Percentiles rank a stretch among this genome's conserved stretches.
Evolutionary conservation across 1,139 yeast species (phyloP).

Genomic region (Suhomyces guaymorum): DNA sequence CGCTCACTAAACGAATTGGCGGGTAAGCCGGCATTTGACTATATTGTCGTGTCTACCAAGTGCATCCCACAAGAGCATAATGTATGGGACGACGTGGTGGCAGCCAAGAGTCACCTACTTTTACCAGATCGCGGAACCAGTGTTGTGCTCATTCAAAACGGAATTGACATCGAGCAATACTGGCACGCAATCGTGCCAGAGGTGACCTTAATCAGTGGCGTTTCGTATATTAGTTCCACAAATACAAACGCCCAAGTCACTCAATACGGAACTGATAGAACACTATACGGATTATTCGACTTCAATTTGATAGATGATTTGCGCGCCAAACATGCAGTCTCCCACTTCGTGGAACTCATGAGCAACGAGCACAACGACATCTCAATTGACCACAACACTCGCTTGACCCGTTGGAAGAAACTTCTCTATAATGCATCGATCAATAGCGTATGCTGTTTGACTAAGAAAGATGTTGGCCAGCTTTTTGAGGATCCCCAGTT

Average conservation of each 20-base stretch:
- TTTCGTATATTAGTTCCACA: conserved; percentile 66
- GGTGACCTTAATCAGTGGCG: conserved; percentile 54
- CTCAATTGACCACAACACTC: conserved; percentile 48
- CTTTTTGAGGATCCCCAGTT: conserved; percentile 21
- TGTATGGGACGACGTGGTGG: conserved; percentile 26
- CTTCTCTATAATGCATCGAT: conserved; percentile 67
- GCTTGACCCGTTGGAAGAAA: conserved; percentile 68
- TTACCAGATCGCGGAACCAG: conserved; percentile 33
- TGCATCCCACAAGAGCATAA: conserved; percentile 28
- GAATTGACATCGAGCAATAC: conserved; percentile 62
- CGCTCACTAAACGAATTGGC: conserved; percentile 27
- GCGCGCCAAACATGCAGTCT: conserved; percentile 25
- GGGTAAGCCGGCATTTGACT: conserved; percentile 31
- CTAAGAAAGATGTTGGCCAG: conserved; percentile 49
- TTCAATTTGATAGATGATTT: conserved; percentile 14
- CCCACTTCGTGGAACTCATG: conserved; percentile 53
- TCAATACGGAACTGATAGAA: conserved; percentile 54
- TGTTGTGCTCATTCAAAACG: conserved; percentile 71
- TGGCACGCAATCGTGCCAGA: conserved; percentile 52
- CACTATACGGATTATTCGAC: conserved; percentile 56
- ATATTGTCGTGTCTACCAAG: conserved; percentile 35
- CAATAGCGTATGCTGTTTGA: conserved; percentile 61
- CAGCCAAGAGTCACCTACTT: conserved; percentile 12
- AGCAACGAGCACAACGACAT: conserved; percentile 44
- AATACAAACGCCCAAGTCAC: conserved; percentile 53